Percentiles rank a stretch among this genome's conserved stretches.
These are phyloP conservation scores for Lagenidium giganteum DNA, from an alignment of 352 stramenopile species.

Conservation along the genomic window DNA sequence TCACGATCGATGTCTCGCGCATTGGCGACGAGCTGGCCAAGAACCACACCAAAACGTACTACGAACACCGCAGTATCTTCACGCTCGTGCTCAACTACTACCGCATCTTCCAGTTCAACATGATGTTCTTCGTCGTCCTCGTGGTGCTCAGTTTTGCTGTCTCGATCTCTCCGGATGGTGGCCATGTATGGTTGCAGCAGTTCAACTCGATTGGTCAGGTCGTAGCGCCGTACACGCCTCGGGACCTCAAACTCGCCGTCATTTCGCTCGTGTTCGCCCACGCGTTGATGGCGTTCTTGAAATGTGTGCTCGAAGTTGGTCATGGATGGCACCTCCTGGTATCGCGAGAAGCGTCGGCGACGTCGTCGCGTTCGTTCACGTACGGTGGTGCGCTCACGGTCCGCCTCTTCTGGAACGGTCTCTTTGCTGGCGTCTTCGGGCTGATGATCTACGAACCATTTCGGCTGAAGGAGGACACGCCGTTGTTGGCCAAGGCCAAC, in stretches of 20 bases:
- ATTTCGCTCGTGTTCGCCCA: conserved; percentile 45
- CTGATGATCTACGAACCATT: conserved; percentile 58
- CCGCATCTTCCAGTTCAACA: conserved; percentile 80
- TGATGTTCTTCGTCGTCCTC: conserved; percentile 66
- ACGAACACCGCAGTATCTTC: conserved; percentile 73
- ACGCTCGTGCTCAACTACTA: conserved; percentile 75
- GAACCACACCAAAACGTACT: conserved; percentile 74
- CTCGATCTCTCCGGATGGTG: conserved; percentile 53
- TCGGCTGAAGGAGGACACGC: conserved; percentile 24
- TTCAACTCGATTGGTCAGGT: conserved; percentile 53
- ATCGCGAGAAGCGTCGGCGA: conserved; percentile 26
- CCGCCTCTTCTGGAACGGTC: conserved; percentile 63
- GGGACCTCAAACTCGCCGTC: conserved; percentile 60
- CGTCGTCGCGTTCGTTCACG: conserved; percentile 52
- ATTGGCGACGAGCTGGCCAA: conserved; percentile 45
- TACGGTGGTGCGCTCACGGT: conserved; percentile 52
- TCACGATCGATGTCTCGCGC: conserved; percentile 43
- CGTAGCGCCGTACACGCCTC: conserved; percentile 40
- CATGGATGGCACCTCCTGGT: conserved; percentile 59
- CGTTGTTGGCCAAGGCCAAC: conserved; percentile 33
- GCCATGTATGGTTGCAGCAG: conserved; percentile 49
- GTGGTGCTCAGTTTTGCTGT: conserved; percentile 54
- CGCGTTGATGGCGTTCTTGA: conserved; percentile 41
- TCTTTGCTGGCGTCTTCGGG: conserved; percentile 49
- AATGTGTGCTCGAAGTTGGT: conserved; percentile 51